Percentiles rank a stretch among this genome's conserved stretches.
phyloP scores from a whole-genome alignment of 2,329 filamentous ascomycete genomes.

The Juglanconis juglandina region DNA sequence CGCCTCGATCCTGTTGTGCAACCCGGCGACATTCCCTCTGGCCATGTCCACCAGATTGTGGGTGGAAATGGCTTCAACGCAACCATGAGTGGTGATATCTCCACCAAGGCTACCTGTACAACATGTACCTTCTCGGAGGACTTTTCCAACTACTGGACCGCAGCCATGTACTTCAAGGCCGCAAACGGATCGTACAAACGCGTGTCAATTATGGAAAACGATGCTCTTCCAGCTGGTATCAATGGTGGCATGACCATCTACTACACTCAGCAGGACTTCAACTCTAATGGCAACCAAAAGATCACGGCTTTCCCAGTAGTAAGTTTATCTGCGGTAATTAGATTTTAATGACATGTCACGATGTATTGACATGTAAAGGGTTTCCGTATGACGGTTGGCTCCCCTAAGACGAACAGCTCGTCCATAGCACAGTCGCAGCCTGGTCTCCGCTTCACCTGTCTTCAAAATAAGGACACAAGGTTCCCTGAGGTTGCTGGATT shows the following conservation, averaged over 20 bases:
- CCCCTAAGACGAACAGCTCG: slow-evolving; percentile 22
- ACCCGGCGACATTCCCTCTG: slow-evolving; percentile 20
- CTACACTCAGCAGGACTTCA: slow-evolving; percentile 39
- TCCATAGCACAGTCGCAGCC: not conserved
- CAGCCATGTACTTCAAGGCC: slow-evolving; percentile 24
- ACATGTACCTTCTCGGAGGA: slow-evolving; percentile 32
- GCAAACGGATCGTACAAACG: slow-evolving; percentile 27
- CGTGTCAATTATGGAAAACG: slow-evolving; percentile 23
- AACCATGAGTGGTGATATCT: slow-evolving; percentile 26
- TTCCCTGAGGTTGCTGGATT: slow-evolving; percentile 39
- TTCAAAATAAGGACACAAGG: slow-evolving; percentile 36
- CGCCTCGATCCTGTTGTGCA: slow-evolving; percentile 27
- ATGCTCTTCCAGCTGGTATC: slow-evolving; percentile 23
- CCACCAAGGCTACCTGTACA: slow-evolving; percentile 30
- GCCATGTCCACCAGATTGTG: slow-evolving; percentile 24
- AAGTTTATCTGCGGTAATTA: not conserved
- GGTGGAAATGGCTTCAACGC: slow-evolving; percentile 24
- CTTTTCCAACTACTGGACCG: slow-evolving; percentile 33
- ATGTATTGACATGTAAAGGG: slow-evolving; percentile 25
- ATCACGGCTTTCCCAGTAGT: slow-evolving; percentile 36
- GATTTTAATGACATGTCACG: too few species aligned
- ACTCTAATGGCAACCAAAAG: slow-evolving; percentile 35
- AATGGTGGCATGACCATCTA: slow-evolving; percentile 40
- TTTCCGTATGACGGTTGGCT: slow-evolving; percentile 40
- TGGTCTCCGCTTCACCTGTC: slow-evolving; percentile 39